Conservation (phyloP, 73 alveolate species). For the Tetrahymena elliotti region DNA sequence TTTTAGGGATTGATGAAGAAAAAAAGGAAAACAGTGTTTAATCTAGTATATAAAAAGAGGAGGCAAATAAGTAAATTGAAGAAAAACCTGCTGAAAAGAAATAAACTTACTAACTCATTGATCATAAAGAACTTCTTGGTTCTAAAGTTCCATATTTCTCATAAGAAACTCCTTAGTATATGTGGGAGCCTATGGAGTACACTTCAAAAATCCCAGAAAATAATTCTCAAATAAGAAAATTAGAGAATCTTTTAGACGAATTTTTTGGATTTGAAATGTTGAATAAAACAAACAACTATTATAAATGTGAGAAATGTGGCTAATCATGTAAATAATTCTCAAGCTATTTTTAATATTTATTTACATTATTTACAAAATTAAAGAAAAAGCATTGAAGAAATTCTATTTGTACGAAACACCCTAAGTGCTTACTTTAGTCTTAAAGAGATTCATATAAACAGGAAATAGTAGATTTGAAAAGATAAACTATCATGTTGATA, state of each 20-base stretch:
- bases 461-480: slow-evolving; percentile 18
- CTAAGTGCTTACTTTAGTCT: slow-evolving; percentile 13
- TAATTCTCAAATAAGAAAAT: not conserved
- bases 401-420: slow-evolving; percentile 32
- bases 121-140: not conserved
- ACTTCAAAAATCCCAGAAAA: not conserved
- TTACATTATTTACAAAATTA: not conserved
- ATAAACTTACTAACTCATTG: not conserved
- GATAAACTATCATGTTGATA: slow-evolving; percentile 18
- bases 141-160: slow-evolving; percentile 8
- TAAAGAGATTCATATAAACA: slow-evolving; percentile 20
- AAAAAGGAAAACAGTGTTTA: not conserved
- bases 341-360: not conserved
- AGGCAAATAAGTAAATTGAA: not conserved
- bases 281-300: slow-evolving; percentile 9
- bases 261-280: slow-evolving; percentile 28
- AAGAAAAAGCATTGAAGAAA: slow-evolving; percentile 27
- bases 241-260: slow-evolving; percentile 16
- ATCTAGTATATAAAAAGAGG: not conserved
- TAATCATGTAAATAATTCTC: not conserved
- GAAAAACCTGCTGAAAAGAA: not conserved
- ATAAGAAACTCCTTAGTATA: not conserved
- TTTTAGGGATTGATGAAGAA: not conserved
- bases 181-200: slow-evolving; percentile 12
- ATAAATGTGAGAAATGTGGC: slow-evolving; percentile 34